Percentiles rank a stretch among this genome's conserved stretches.
phyloP scores from a whole-genome alignment of 768 basidiomycete genomes.

The Chlorophyllum brunneum region DNA sequence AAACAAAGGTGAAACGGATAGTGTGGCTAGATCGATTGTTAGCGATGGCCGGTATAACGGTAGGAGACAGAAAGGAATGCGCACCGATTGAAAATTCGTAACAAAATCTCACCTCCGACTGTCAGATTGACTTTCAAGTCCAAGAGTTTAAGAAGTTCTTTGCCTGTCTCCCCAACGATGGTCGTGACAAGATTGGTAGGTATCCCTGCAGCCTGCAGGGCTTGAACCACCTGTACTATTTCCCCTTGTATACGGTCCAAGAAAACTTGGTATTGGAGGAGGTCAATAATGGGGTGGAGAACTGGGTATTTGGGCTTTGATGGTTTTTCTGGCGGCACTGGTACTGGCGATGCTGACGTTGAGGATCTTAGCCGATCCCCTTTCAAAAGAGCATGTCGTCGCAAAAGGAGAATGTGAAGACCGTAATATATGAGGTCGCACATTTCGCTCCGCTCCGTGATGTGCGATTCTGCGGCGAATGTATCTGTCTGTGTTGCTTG shows the following conservation, averaged over 20 bases:
- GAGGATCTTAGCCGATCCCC: slow-evolving; percentile 29
- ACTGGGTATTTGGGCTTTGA: slow-evolving; percentile 28
- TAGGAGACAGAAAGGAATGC: slow-evolving; percentile 6
- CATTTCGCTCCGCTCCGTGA: slow-evolving; percentile 17
- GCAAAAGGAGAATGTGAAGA: slow-evolving; percentile 62
- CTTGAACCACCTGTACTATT: slow-evolving; percentile 44
- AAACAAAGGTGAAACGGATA: slow-evolving; percentile 68
- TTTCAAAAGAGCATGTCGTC: slow-evolving; percentile 51
- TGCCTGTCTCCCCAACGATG: slow-evolving; percentile 65
- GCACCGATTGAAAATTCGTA: slow-evolving; percentile 69
- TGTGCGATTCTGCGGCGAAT: background rate
- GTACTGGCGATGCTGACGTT: slow-evolving; percentile 10
- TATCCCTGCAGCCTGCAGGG: slow-evolving; percentile 53
- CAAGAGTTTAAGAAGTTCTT: slow-evolving; percentile 50
- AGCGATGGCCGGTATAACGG: background rate
- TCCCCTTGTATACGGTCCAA: slow-evolving; percentile 59
- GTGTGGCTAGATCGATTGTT: slow-evolving; percentile 48
- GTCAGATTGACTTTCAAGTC: slow-evolving; percentile 29
- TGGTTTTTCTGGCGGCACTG: background rate
- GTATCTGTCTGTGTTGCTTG: slow-evolving; percentile 4
- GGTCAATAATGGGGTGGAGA: slow-evolving; percentile 72
- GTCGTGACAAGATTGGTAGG: slow-evolving; percentile 54
- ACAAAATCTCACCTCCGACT: slow-evolving; percentile 67
- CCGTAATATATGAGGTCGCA: slow-evolving; percentile 69
- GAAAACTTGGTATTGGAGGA: slow-evolving; percentile 78